Conservation (phyloP, 2,329 filamentous ascomycete genomes). For the Exophiala sideris region DNA sequence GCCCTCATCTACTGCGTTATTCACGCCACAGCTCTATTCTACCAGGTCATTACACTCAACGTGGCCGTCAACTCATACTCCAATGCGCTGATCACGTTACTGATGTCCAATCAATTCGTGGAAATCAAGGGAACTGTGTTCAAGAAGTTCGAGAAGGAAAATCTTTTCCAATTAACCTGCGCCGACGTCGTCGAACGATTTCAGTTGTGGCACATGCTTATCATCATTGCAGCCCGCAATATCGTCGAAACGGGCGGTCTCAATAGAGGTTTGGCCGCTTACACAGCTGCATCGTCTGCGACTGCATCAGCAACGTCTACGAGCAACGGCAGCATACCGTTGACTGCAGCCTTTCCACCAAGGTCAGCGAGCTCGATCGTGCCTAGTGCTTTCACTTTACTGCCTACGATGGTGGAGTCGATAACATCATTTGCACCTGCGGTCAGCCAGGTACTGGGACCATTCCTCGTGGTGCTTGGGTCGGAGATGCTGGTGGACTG, state of each 20-base stretch:
- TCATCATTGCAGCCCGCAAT: conserved; percentile 94
- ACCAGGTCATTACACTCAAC: conserved; percentile 95
- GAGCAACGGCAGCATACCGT: conserved; percentile 52
- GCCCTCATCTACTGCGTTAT: conserved; percentile 83
- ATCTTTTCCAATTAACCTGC: conserved; percentile 91
- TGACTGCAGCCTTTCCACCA: conserved; percentile 53
- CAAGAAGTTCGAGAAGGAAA: conserved; percentile 98
- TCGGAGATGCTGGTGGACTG: conserved; percentile 97
- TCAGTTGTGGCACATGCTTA: conserved; percentile 93
- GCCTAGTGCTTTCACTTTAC: conserved; percentile 83
- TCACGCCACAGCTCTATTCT: conserved; percentile 86
- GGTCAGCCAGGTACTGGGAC: conserved; percentile 77
- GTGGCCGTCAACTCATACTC: conserved; percentile 98
- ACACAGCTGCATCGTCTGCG: conserved; percentile 34
- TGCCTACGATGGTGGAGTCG: conserved; percentile 59
- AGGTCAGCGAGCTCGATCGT: conserved; percentile 65
- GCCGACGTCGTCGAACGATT: conserved; percentile 95
- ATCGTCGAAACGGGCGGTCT: conserved; percentile 91
- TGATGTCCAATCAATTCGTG: conserved; percentile 97
- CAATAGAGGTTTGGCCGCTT: conserved; percentile 48
- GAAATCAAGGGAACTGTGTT: conserved; percentile 99
- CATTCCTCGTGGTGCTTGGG: conserved; percentile 88
- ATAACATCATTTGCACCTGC: conserved; percentile 44
- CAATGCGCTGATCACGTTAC: conserved; percentile 84
- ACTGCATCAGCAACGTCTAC: conserved; percentile 39